A percentile compares a stretch with the other conserved stretches of the same genome.
Evolutionary conservation across 1,284 basidiomycete genomes (phyloP).

Genomic region (Veloboletus limbatus): DNA sequence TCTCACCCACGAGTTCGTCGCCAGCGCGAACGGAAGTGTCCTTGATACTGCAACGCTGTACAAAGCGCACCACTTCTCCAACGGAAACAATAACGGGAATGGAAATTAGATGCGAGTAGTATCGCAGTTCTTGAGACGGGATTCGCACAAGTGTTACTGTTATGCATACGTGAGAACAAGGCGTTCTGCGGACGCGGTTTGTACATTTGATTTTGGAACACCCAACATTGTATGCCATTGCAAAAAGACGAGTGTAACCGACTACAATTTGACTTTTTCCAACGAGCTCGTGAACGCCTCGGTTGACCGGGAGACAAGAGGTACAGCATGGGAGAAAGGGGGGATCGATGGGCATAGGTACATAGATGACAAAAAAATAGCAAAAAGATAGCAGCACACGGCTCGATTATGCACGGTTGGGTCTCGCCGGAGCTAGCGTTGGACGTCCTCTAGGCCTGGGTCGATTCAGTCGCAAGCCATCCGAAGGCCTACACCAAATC

Average conservation of each 20-base stretch:
- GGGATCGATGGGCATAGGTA: constrained; percentile 19
- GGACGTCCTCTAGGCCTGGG: constrained; percentile 42
- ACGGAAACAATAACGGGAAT: background rate
- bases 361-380: constrained; percentile 17
- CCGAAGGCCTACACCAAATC: constrained; percentile 46
- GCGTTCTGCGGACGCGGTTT: no score
- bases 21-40: constrained; percentile 29
- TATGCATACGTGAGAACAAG: no score
- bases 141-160: no score
- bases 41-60: constrained; percentile 29
- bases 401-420: constrained; percentile 26
- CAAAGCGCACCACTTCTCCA: constrained; percentile 23
- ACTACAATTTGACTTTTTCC: background rate
- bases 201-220: no score
- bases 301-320: background rate
- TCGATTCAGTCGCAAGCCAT: constrained; percentile 61
- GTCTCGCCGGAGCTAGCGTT: constrained; percentile 18
- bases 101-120: no score
- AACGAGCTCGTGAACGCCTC: background rate
- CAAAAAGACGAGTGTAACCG: background rate
- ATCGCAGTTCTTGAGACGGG: no score
- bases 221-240: background rate
- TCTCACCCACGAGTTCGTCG: constrained; percentile 30
- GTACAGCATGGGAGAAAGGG: constrained; percentile 12
- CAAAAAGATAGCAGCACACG: background rate